phyloP scores from a whole-genome alignment of 495 filamentous ascomycete species.

The Darksidea phi region DNA sequence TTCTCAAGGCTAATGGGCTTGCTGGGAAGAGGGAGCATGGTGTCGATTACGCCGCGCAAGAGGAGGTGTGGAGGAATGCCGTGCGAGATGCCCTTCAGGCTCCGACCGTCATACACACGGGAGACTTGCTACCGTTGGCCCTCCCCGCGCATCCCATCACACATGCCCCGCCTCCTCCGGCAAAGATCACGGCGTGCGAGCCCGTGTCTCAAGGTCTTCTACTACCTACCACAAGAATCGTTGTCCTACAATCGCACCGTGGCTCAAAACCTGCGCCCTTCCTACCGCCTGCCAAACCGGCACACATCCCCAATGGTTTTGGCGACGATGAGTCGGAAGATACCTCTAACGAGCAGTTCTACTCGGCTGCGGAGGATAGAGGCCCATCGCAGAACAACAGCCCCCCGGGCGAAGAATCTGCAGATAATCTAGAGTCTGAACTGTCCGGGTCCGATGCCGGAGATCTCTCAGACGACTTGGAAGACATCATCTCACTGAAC shows the following conservation, averaged over 20 bases:
- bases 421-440: slow-evolving; percentile 42
- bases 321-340: slow-evolving; percentile 68
- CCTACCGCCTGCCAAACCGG: slow-evolving; percentile 44
- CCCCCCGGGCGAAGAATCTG: slow-evolving; percentile 54
- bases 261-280: slow-evolving; percentile 43
- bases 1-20: slow-evolving; percentile 26
- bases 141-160: slow-evolving; percentile 86
- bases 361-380: slow-evolving; percentile 78
- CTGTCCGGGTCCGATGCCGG: slow-evolving; percentile 40
- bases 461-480: slow-evolving; percentile 45
- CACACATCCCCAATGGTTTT: slow-evolving; percentile 57
- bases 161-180: slow-evolving; percentile 76
- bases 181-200: slow-evolving; percentile 62
- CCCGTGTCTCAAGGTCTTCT: slow-evolving; percentile 84
- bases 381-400: slow-evolving; percentile 56
- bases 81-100: slow-evolving; percentile 69
- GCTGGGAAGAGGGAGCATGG: slow-evolving; percentile 3
- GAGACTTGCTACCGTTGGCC: slow-evolving; percentile 79
- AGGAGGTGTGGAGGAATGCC: slow-evolving; percentile 70
- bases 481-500: slow-evolving; percentile 68
- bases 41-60: slow-evolving; percentile 43
- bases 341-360: slow-evolving; percentile 84
- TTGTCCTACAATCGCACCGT: slow-evolving; percentile 59
- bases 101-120: slow-evolving; percentile 74
- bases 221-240: slow-evolving; percentile 63